A percentile compares a stretch with the other conserved stretches of the same genome.
phyloP scores from a whole-genome alignment of 2,329 filamentous ascomycete genomes.

The Talaromyces sp. region DNA sequence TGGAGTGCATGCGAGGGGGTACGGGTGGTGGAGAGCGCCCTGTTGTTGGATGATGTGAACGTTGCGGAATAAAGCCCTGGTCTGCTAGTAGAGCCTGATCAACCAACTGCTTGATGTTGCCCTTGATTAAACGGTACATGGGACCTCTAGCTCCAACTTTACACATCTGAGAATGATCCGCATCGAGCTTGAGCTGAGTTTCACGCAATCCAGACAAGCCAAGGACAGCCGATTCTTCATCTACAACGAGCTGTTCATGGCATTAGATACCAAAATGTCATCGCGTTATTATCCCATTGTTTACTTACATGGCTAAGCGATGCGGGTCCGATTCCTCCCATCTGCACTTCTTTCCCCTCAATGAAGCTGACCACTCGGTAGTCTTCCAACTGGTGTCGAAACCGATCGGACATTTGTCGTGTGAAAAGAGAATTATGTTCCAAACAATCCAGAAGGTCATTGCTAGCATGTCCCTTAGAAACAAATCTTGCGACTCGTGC shows the following conservation, averaged over 20 bases:
- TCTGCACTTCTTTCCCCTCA: slow-evolving; percentile 35
- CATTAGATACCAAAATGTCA: too few species aligned
- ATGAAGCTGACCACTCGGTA: slow-evolving; percentile 40
- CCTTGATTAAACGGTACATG: slow-evolving; percentile 36
- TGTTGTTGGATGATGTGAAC: slow-evolving; percentile 11
- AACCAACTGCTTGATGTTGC: slow-evolving; percentile 37
- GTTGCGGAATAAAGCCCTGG: slow-evolving; percentile 33
- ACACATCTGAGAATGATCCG: slow-evolving; percentile 41
- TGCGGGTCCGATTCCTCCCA: slow-evolving; percentile 32
- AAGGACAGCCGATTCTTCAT: slow-evolving; percentile 40
- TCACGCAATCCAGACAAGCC: slow-evolving; percentile 37
- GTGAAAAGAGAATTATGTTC: slow-evolving; percentile 37
- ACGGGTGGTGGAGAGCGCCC: slow-evolving; percentile 25
- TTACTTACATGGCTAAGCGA: slow-evolving; percentile 35
- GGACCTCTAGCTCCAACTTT: slow-evolving; percentile 32
- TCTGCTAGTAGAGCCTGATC: slow-evolving; percentile 34
- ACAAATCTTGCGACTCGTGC: slow-evolving; percentile 36
- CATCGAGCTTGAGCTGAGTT: slow-evolving; percentile 39
- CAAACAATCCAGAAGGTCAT: slow-evolving; percentile 32
- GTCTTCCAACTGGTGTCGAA: slow-evolving; percentile 38
- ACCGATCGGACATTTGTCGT: slow-evolving; percentile 35
- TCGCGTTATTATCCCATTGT: too few species aligned
- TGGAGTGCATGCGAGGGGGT: slow-evolving; percentile 31
- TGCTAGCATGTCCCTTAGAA: slow-evolving; percentile 35
- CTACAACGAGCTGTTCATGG: slow-evolving; percentile 32